Evolutionary conservation across 2,329 filamentous ascomycete species (phyloP), one percentile per base, ranked within the genome.

Genomic region (Monosporascus cannonballus): DNA sequence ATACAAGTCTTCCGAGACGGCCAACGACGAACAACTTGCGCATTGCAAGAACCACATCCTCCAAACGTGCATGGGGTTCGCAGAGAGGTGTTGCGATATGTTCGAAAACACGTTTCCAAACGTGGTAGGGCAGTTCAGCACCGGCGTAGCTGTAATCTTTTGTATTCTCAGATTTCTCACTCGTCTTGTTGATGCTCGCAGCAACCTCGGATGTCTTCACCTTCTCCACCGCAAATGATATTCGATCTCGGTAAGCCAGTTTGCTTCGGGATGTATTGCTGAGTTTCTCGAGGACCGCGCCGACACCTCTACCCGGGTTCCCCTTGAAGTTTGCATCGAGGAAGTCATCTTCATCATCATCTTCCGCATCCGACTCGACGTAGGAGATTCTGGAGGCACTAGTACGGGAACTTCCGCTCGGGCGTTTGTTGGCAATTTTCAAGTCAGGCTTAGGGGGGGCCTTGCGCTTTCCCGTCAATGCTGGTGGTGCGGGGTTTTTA

Each of bases 81-180:
- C 77, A 76, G 17, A 87, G 70, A 3, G 83, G 80, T 48, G 76
- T 70, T 3, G 86, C 82, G 11, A 88, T 85, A 66, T 82, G 84
- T 47, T 80, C 71, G 63, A 95, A 90, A 39, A 94, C 83, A 51
- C 84, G 78, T 24, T 83, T 72, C 58, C 91, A 83, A 17, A 90
- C 77, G 46, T 84, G 78, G 60, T 90, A 89, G 1, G 86, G 84
- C 22, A 90, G 56, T 30, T 17, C n/a, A 30, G 50, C 51, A 24
- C 42, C 42, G 25, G 11, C 20, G n/a, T 46, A 46, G 22, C 22
- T 46, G 22, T 15, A 46, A 25, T 30, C 9, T 7, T 46, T 46
- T 27, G 15, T 14, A 14, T 22, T 5, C 11, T 18, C 11, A 1
- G 14, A 7, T n/a, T 27, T 15, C 42, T 46, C 14, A 27, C 17